Evolutionary conservation across 202 grass and related monocot genomes (phyloP), one percentile per base, ranked within the genome.

Genomic region (Tripidium arundinaceum): DNA sequence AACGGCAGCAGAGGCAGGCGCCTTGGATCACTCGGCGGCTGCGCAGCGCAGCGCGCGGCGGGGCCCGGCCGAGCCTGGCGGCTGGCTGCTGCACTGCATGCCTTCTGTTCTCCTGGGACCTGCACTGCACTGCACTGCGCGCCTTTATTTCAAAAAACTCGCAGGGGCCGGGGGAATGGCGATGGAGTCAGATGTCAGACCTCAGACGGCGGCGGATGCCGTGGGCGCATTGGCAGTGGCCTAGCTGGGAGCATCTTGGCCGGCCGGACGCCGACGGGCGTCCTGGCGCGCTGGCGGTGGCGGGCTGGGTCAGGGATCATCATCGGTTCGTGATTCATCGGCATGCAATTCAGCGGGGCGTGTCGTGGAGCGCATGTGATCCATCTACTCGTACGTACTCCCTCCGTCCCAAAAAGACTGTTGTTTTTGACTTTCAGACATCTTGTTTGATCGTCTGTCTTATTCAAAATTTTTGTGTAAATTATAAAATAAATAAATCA

Each of bases 111-210:
- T 19, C 38, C 38, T 69, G 66, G 39, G 66, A 69, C 66, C 66
- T 69, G 66, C 11, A 13, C 13, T 7, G 15, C 3, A 4, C 69
- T 47, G 26, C 43, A n/a, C n/a, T n/a, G n/a, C n/a, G 11, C 26
- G n/a, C 26, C 77, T 85, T 85, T 77, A 81, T 89, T 89, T 85
- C 83, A 46, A 78, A 89, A 83, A 82, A 77, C 15, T 65, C 5
- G 43, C 39, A 46, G 57, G 21, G 21, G 10, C 9, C 22, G 11
- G 22, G 75, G 52, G 58, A 16, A 54, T 33, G 41, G 64, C 60
- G 75, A 65, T 47, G 75, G 10, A 55, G 10, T 22, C 27, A 45
- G 41, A 7, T 1, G 60, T 18, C 61, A 9, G 36, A 65, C 3
- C 16, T 10, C 68, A 65, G 40, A 8, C 40, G 38, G 11, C 38